Percentiles rank a stretch among this genome's conserved stretches.
These are phyloP conservation scores for Eruca vesicaria DNA, from an alignment of 441 rosid species.

Conservation along the genomic window DNA sequence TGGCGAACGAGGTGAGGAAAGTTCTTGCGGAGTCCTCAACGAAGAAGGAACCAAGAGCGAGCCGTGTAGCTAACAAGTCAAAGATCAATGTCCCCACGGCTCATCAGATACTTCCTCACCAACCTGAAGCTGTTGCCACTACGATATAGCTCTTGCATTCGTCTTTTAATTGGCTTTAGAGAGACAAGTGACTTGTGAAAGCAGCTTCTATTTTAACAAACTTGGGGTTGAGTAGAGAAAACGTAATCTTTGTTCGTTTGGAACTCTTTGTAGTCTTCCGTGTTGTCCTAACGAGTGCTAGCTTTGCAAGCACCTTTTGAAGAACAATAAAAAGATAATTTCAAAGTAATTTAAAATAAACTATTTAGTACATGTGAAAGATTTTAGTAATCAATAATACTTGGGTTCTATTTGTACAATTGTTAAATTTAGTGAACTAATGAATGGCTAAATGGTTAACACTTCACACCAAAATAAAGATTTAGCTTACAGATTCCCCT, in stretches of 20 bases:
- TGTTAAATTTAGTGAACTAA: neutral
- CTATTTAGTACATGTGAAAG: neutral
- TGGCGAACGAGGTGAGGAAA: constrained; percentile 89
- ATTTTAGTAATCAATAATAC: neutral
- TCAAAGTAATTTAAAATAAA: neutral
- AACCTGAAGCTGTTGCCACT: constrained; percentile 62
- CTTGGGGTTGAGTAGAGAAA: constrained; percentile 2
- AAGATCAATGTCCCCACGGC: constrained; percentile 39
- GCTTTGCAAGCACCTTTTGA: neutral
- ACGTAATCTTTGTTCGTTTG: neutral
- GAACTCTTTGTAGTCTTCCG: constrained; percentile 16
- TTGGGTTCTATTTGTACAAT: neutral
- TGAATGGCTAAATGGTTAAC: neutral
- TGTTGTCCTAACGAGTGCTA: neutral
- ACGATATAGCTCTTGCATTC: constrained; percentile 35
- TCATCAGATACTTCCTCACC: constrained; percentile 45
- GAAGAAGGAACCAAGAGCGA: constrained; percentile 35
- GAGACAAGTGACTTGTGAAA: constrained; percentile 9
- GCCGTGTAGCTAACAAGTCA: constrained; percentile 39
- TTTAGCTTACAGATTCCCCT: too few species aligned
- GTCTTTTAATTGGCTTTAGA: constrained; percentile 23
- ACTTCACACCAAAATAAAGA: neutral
- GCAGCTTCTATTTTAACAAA: neutral
- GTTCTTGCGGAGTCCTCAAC: constrained; percentile 40
- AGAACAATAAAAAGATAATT: neutral